phyloP scores from a whole-genome alignment of 345 rosid species.

The Citrus medica region DNA sequence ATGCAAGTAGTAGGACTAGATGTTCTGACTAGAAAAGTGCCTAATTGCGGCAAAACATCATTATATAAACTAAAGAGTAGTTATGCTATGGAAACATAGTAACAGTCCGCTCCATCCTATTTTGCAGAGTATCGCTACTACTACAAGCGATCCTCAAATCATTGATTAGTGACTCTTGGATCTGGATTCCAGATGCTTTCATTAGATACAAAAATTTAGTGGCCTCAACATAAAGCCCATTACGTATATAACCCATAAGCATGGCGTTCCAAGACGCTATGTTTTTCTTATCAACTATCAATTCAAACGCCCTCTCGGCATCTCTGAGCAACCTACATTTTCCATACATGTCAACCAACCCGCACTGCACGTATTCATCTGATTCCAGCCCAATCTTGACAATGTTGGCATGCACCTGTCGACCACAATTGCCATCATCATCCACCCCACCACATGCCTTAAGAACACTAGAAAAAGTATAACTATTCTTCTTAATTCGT shows the following conservation, averaged over 20 bases:
- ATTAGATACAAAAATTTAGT: slow-evolving; percentile 62
- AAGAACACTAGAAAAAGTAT: slow-evolving; percentile 42
- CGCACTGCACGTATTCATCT: slow-evolving; percentile 33
- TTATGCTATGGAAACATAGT: not conserved
- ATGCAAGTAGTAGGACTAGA: not conserved
- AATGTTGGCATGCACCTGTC: slow-evolving; percentile 51
- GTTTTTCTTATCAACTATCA: slow-evolving; percentile 19
- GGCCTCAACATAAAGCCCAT: slow-evolving; percentile 47
- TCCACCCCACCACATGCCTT: slow-evolving; percentile 53
- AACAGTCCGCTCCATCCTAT: not conserved
- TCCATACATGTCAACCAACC: slow-evolving; percentile 66
- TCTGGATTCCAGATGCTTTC: slow-evolving; percentile 48
- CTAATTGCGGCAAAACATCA: not conserved
- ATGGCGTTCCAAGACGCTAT: slow-evolving; percentile 55
- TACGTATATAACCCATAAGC: slow-evolving; percentile 45
- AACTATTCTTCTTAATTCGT: slow-evolving; percentile 36
- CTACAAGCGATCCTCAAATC: slow-evolving; percentile 37
- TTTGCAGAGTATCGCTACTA: slow-evolving; percentile 1
- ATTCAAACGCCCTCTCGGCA: slow-evolving; percentile 44
- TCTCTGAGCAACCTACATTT: slow-evolving; percentile 44
- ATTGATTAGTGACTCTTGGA: slow-evolving; percentile 32
- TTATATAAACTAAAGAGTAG: not conserved
- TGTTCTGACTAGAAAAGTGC: not conserved
- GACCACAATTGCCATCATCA: slow-evolving; percentile 45
- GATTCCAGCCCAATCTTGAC: slow-evolving; percentile 57